Base-by-base conservation (phyloP, 2,329 filamentous ascomycete genomes). In the Xylaria sp. region DNA sequence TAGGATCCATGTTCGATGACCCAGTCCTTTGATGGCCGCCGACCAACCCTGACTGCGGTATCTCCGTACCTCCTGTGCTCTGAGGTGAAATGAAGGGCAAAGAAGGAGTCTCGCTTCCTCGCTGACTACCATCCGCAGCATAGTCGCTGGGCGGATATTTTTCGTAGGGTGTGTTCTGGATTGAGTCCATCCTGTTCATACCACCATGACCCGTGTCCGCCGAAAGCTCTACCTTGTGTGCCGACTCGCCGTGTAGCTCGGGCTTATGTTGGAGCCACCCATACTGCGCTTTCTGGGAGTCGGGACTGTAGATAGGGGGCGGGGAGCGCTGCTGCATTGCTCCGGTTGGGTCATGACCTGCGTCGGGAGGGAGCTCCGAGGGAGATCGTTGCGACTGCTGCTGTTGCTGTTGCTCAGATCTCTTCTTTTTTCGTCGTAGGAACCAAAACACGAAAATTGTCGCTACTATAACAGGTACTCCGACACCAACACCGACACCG, bases 401-500 rank as follows among this genome's bases (percentile, higher is more conserved):
- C 15, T 66, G 49, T 9, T 62, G 51, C 20, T 40, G 60, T 15
- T 56, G 67, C 36, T 31, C 33, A 1, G 59, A 9, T 23, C 63
- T 48, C 40, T 42, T 46, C 68, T 63, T 72, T 44, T 69, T 73
- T 42, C 72, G 71, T 7, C 68, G 65, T 2, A 72, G 20, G 28
- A 71, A 66, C 59, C 72, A 71, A 15, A 68, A 63, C 10, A 71
- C 10, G 63, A 74, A 65, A 9, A 65, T 40, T 23, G 64, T 59
- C 11, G 66, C 68, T 5, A 54, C 66, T 40, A 75, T 54, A 1
- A 73, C 28, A 2, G 71, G 69, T 1, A 73, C 66, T 36, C 74
- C 73, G 4, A 74, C 40, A 9, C 74, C 74, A 5, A 75, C 62
- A 1, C 74, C 74, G 1, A 74, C 73, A 0, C 73, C 74, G 33